Base-by-base conservation (phyloP, 1,284 basidiomycete species). In the Tilletia walkeri region DNA sequence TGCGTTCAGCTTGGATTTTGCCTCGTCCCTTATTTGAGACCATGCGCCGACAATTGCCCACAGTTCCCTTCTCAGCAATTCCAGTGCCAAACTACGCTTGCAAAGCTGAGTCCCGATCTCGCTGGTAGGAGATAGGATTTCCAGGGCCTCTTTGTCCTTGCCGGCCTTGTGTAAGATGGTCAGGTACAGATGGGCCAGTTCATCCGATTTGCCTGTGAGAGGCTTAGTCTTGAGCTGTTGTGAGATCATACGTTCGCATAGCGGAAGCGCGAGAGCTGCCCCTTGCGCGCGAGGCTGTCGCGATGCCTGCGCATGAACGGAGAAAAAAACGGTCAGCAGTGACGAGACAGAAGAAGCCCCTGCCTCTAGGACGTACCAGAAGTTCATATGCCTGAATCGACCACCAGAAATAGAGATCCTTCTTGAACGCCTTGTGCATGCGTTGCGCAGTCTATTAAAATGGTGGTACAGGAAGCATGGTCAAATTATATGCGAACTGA, bases 321-420 rank as follows among this genome's bases (percentile, higher is more conserved):
- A 63, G 16, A n/a, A 30, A 45, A 56, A 9, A 34, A 14, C 39
- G 39, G 20, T 54, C 49, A 50, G 41, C 36, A 45, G 18, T 53
- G 18, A 2, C 39, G 38, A 50, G 20, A 48, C 2, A 54, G 34
- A 4, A 34, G 36, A 1, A 41, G 6, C 12, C 7, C 6, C 12
- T 63, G 50, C n/a, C 24, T 30, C 24, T 30, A 53, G 71, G 67
- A 61, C 76, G 75, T 18, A 84, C 75, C 41, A 84, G 91, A n/a
- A 94, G 88, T 49, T 92, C 86, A 10, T 91, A 89, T 73, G 90
- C 88, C 77, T 92, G 89, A 38, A 92, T 88, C 73, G 88, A 90
- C 92, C 92, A 94, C 83, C 91, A 94, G 54, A 92, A 84, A 82
- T 91, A 93, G 63, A 89, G 87, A 69, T 92, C 90, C 38, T 90